Evolutionary conservation across 2,329 filamentous ascomycete species (phyloP).

Genomic region (Trichoderma sp.): DNA sequence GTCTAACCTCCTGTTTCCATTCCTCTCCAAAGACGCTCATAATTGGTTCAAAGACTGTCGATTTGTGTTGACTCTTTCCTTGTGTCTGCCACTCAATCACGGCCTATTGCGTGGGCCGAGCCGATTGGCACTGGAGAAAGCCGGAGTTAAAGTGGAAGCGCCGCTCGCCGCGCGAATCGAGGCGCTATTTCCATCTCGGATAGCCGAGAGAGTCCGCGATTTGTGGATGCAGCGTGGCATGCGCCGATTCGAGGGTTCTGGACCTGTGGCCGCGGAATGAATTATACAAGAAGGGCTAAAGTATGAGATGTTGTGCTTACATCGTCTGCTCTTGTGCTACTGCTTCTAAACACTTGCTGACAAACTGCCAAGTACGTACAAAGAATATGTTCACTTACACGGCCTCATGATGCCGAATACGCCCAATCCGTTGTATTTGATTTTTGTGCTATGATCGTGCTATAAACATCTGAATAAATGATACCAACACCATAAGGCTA

Average conservation of each 20-base stretch:
- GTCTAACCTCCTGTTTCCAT: not conserved
- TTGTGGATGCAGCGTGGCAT: not conserved
- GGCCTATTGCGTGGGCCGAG: not conserved
- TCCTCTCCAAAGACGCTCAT: not conserved
- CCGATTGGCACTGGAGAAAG: not conserved
- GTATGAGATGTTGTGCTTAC: not conserved
- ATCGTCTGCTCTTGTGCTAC: not conserved
- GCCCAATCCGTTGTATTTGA: not conserved
- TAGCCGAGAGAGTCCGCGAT: slow-evolving; percentile 13
- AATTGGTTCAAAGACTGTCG: not conserved
- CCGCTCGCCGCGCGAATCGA: too few relatives aligned
- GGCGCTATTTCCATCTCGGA: slow-evolving; percentile 15
- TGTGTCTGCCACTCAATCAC: not conserved
- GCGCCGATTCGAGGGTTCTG: not conserved
- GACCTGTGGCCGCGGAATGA: not conserved
- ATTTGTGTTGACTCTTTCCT: not conserved
- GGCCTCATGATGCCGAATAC: not conserved
- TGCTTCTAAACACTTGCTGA: not conserved
- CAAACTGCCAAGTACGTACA: not conserved
- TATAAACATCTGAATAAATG: not conserved
- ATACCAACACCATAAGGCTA: not conserved
- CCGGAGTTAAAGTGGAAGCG: slow-evolving; percentile 1
- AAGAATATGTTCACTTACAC: not conserved
- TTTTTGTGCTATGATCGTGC: too few relatives aligned
- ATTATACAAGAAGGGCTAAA: not conserved